Evolutionary conservation across 441 rosid species (phyloP).

Genomic region (Erysimum pusillum): DNA sequence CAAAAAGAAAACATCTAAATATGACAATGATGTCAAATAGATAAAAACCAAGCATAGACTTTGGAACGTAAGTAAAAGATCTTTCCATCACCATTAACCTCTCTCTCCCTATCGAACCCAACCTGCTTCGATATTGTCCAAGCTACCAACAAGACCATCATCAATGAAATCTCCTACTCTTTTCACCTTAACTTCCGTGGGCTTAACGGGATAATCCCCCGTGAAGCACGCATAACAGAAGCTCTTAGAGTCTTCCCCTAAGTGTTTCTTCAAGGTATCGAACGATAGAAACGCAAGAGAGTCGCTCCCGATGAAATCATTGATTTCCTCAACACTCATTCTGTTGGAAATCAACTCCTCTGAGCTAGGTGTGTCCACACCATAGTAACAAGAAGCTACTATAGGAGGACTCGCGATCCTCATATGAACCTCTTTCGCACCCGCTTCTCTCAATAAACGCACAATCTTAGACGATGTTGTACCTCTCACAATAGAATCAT

Average conservation of each 20-base stretch:
- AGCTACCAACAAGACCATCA: conserved; percentile 81
- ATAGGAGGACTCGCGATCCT: conserved; percentile 96
- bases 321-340: conserved; percentile 76
- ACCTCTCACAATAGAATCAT: conserved; percentile 94
- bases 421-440: conserved; percentile 96
- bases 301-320: conserved; percentile 74
- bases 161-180: conserved; percentile 84
- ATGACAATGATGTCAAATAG: neutral
- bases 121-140: conserved; percentile 78
- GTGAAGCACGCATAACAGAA: conserved; percentile 96
- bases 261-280: conserved; percentile 66
- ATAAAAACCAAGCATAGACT: conserved; percentile 7
- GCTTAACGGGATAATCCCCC: conserved; percentile 75
- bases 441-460: conserved; percentile 79
- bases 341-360: conserved; percentile 91
- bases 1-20: neutral
- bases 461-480: conserved; percentile 92
- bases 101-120: conserved; percentile 60
- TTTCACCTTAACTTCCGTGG: conserved; percentile 74
- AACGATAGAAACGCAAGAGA: conserved; percentile 83
- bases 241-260: conserved; percentile 61
- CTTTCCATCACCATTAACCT: conserved; percentile 7
- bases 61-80: neutral
- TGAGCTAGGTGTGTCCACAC: conserved; percentile 93
- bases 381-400: conserved; percentile 84